Evolutionary conservation across 768 basidiomycete species (phyloP).

Genomic region (Serendipita sp.): DNA sequence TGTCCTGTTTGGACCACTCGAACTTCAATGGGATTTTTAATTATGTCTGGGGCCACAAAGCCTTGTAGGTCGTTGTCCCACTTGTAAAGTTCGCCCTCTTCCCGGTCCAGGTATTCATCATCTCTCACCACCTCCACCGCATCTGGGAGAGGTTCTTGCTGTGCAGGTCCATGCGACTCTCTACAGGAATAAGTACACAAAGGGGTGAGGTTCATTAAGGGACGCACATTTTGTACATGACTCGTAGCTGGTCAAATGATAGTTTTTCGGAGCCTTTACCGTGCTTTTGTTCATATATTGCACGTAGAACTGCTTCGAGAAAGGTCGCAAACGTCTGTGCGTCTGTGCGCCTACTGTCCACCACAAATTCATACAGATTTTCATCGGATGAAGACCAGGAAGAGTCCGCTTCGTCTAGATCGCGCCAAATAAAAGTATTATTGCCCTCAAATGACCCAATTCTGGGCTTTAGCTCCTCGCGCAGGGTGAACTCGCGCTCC

Average conservation of each 20-base stretch:
- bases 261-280: conserved; percentile 43
- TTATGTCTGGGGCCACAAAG: not conserved
- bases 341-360: conserved; percentile 27
- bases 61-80: conserved; percentile 38
- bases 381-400: conserved; percentile 24
- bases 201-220: too few relatives aligned
- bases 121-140: not conserved
- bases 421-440: conserved; percentile 79
- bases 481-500: conserved; percentile 82
- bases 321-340: conserved; percentile 63
- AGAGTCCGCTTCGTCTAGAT: conserved; percentile 66
- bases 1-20: conserved; percentile 7
- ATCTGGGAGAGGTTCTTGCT: not conserved
- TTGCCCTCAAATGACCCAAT: conserved; percentile 57
- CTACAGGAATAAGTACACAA: too few relatives aligned
- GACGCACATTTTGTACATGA: too few relatives aligned
- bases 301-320: conserved; percentile 91
- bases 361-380: conserved; percentile 84
- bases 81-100: conserved; percentile 29
- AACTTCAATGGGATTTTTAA: conserved; percentile 4
- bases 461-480: conserved; percentile 78
- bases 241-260: not conserved
- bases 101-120: not conserved
- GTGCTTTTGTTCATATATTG: conserved; percentile 93
- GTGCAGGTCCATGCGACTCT: not conserved